phyloP scores from a whole-genome alignment of 1,284 basidiomycete genomes.

The Sporisorium graminicola region DNA sequence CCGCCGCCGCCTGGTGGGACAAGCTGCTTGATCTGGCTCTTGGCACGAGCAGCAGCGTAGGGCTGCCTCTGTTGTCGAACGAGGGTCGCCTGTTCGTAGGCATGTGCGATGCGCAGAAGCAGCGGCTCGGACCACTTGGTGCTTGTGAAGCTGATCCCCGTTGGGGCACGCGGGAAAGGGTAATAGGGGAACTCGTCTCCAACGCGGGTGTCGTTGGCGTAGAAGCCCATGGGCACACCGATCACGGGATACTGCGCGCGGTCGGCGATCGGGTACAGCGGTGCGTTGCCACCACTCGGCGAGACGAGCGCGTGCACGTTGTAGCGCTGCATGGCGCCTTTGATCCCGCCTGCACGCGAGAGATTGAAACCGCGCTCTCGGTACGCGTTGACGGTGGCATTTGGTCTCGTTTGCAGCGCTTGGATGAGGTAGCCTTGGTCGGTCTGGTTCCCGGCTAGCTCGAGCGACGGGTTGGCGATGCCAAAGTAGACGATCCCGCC shows the following conservation, averaged over 20 bases:
- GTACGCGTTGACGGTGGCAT: slow-evolving; percentile 27
- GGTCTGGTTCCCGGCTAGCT: slow-evolving; percentile 28
- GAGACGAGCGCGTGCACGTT: slow-evolving; percentile 19
- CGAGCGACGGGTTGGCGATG: slow-evolving; percentile 22
- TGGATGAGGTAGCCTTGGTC: slow-evolving; percentile 38
- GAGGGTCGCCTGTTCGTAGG: slow-evolving; percentile 78
- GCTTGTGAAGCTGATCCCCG: slow-evolving; percentile 77
- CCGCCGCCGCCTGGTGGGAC: slow-evolving; percentile 43
- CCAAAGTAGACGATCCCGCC: slow-evolving; percentile 44
- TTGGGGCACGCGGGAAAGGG: slow-evolving; percentile 70
- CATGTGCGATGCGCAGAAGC: slow-evolving; percentile 76
- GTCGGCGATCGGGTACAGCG: slow-evolving; percentile 27
- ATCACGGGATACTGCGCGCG: slow-evolving; percentile 40
- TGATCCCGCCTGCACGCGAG: slow-evolving; percentile 22
- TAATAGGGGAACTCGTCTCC: slow-evolving; percentile 24
- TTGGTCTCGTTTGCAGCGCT: slow-evolving; percentile 36
- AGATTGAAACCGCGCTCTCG: slow-evolving; percentile 18
- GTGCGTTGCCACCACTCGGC: slow-evolving; percentile 25
- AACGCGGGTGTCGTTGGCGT: slow-evolving; percentile 18
- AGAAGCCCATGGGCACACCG: slow-evolving; percentile 43
- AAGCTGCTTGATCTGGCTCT: slow-evolving; percentile 75
- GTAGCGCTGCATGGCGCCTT: slow-evolving; percentile 20
- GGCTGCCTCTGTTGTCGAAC: slow-evolving; percentile 74
- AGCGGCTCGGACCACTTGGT: slow-evolving; percentile 77
- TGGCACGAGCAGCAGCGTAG: slow-evolving; percentile 75